Evolutionary conservation across 495 filamentous ascomycete genomes (phyloP).

Genomic region (Massariosphaeria phaeospora): DNA sequence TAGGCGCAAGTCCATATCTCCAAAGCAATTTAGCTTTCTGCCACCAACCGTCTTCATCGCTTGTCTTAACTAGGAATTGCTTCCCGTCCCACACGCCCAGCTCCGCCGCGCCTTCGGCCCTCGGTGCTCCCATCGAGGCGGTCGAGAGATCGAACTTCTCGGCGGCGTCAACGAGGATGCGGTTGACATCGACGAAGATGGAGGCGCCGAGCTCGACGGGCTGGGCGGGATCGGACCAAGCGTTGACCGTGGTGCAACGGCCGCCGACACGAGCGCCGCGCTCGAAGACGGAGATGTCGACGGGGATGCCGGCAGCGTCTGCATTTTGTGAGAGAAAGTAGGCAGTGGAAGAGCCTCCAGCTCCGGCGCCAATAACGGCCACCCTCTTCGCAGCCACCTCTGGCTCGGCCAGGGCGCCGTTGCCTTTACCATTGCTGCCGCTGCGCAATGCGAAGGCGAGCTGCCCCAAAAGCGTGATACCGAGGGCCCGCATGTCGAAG

Average conservation of each 20-base stretch:
- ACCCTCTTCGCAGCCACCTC: constrained; percentile 16
- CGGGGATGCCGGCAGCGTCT: constrained; percentile 43
- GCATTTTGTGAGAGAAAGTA: constrained; percentile 74
- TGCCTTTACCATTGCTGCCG: not conserved
- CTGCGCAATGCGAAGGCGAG: not conserved
- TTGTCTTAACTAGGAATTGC: constrained; percentile 62
- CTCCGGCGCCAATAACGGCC: constrained; percentile 60
- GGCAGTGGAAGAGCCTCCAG: constrained; percentile 81
- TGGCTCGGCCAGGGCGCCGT: not conserved
- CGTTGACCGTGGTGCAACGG: constrained; percentile 82
- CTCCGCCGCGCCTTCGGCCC: constrained; percentile 37
- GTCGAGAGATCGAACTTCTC: constrained; percentile 61
- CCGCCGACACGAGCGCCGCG: constrained; percentile 75
- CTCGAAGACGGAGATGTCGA: constrained; percentile 88
- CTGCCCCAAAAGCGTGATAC: not conserved
- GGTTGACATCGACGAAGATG: constrained; percentile 86
- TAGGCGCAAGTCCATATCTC: constrained; percentile 78
- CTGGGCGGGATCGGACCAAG: constrained; percentile 60
- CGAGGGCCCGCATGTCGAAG: not conserved
- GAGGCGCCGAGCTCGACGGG: constrained; percentile 86
- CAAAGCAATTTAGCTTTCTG: constrained; percentile 71
- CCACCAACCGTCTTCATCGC: constrained; percentile 64
- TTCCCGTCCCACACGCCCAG: constrained; percentile 86
- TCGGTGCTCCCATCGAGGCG: constrained; percentile 35
- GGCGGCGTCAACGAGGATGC: constrained; percentile 72